phyloP scores from a whole-genome alignment of 2,329 filamentous ascomycete species.

The Phyllosticta citribraziliensis region DNA sequence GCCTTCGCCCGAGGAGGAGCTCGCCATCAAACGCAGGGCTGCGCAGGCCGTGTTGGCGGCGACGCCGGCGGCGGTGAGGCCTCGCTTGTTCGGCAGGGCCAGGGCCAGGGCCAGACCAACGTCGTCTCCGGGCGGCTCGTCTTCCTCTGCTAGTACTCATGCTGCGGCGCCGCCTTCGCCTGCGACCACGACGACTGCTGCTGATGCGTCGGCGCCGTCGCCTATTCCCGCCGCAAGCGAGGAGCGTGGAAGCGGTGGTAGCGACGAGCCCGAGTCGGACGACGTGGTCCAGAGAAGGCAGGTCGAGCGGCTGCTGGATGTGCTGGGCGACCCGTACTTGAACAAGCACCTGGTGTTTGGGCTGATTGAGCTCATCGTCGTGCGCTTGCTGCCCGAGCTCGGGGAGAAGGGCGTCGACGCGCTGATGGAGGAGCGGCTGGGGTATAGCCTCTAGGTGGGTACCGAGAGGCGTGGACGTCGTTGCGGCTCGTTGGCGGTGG shows the following conservation, averaged over 20 bases:
- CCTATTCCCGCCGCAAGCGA: background rate
- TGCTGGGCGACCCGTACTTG: conserved; percentile 74
- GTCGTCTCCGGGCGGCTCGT: background rate
- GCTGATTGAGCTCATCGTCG: conserved; percentile 71
- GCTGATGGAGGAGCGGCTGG: conserved; percentile 62
- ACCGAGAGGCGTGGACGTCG: background rate
- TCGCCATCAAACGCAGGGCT: conserved; percentile 56
- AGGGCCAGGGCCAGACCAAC: conserved; percentile 3
- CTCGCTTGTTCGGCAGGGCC: conserved; percentile 18
- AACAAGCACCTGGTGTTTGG: conserved; percentile 88
- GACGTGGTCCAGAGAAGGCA: conserved; percentile 17
- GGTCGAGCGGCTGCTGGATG: conserved; percentile 52
- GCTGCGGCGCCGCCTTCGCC: background rate
- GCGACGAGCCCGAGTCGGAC: conserved; percentile 9
- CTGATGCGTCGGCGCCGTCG: background rate
- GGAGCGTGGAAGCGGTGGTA: background rate
- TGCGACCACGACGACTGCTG: background rate
- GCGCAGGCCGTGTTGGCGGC: conserved; percentile 47
- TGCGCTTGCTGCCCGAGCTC: conserved; percentile 76
- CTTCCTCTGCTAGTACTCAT: background rate
- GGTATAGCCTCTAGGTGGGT: conserved; percentile 16
- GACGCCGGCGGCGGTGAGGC: conserved; percentile 36
- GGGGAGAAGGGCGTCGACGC: conserved; percentile 60
- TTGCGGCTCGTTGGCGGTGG: background rate
- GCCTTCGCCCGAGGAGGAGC: conserved; percentile 49